Percentiles rank a stretch among this genome's conserved stretches.
phyloP scores from a whole-genome alignment of 495 filamentous ascomycete species.

The Penicillium subrubescens region DNA sequence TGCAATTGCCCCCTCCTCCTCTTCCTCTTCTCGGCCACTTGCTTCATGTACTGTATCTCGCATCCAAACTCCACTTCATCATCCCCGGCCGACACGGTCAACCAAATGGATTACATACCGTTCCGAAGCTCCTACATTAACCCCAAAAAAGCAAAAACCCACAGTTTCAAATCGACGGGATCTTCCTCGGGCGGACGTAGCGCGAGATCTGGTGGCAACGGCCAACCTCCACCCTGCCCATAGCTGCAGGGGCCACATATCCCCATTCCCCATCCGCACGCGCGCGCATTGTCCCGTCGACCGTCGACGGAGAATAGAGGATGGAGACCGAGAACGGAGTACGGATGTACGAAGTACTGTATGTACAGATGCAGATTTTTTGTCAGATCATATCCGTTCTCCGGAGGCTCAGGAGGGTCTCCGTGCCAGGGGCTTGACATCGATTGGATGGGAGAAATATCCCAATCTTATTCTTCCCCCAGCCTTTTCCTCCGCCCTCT shows the following conservation, averaged over 20 bases:
- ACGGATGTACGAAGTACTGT: neutral
- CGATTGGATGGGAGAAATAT: neutral
- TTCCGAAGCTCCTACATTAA: neutral
- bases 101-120: neutral
- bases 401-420: slow-evolving; percentile 19
- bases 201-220: slow-evolving; percentile 32
- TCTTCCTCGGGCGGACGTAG: slow-evolving; percentile 3
- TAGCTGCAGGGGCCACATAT: slow-evolving; percentile 11
- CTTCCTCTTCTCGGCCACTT: neutral
- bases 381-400: slow-evolving; percentile 13
- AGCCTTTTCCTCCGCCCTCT: neutral
- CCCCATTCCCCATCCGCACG: slow-evolving; percentile 1
- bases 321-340: neutral
- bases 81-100: slow-evolving; percentile 1
- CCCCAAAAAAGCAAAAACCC: neutral
- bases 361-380: neutral
- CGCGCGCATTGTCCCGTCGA: slow-evolving; percentile 14
- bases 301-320: slow-evolving; percentile 1
- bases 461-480: neutral
- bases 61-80: neutral
- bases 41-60: neutral
- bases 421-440: neutral
- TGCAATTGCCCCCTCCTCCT: neutral
- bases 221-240: slow-evolving; percentile 12
- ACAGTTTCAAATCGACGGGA: slow-evolving; percentile 14